These are phyloP conservation scores for Lactarius sp. DNA, from an alignment of 768 basidiomycete genomes.

Conservation along the genomic window DNA sequence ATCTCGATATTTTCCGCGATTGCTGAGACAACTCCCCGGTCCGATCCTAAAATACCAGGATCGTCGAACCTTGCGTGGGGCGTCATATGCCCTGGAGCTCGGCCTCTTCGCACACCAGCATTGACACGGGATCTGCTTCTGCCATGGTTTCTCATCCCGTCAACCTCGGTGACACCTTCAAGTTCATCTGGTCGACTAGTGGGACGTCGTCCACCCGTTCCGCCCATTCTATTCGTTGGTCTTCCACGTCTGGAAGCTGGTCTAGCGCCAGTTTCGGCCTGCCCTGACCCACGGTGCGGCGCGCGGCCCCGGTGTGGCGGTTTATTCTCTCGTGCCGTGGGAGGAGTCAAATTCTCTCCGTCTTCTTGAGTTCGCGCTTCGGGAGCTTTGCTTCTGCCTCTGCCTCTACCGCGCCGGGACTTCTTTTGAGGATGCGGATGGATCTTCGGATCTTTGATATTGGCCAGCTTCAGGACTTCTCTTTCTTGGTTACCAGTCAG, in stretches of 20 bases:
- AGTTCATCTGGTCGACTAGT: background rate
- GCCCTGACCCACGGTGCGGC: background rate
- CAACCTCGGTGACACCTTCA: background rate
- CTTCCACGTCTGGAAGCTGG: conserved; percentile 2
- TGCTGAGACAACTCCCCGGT: background rate
- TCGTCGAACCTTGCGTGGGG: background rate
- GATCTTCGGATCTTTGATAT: background rate
- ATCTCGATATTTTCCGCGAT: background rate
- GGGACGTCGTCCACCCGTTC: background rate
- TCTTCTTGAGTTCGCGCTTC: background rate
- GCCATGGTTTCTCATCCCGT: background rate
- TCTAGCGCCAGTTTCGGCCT: background rate
- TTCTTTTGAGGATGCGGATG: background rate
- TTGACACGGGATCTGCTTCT: background rate
- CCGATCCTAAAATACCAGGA: background rate
- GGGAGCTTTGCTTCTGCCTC: conserved; percentile 2
- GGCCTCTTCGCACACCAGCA: background rate
- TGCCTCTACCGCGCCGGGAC: background rate
- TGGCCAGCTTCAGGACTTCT: background rate
- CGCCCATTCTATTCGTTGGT: background rate
- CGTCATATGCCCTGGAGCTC: background rate
- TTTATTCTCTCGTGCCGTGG: background rate
- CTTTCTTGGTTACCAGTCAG: background rate
- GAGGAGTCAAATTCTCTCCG: conserved; percentile 13
- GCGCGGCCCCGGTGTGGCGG: background rate